A percentile compares a stretch with the other conserved stretches of the same genome.
These are phyloP conservation scores for Talaromyces borbonicus DNA, from an alignment of 495 filamentous ascomycete genomes.

Conservation along the genomic window DNA sequence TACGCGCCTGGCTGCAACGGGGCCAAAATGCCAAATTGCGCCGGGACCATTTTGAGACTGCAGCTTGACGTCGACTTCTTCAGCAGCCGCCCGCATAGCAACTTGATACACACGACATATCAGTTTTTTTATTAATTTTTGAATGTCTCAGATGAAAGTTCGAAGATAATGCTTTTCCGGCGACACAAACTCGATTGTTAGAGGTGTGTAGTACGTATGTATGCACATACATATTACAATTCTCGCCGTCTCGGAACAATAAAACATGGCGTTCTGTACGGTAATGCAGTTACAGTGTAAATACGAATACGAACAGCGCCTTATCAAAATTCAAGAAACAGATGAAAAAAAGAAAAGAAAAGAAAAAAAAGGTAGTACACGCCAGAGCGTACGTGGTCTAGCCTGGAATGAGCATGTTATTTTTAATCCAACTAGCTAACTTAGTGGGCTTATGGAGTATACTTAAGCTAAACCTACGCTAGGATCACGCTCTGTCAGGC, in stretches of 20 bases:
- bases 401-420: neutral
- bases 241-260: no score
- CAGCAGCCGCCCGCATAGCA: neutral
- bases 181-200: no score
- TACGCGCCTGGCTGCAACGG: conserved; percentile 1
- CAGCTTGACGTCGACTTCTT: conserved; percentile 4
- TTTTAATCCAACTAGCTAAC: no score
- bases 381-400: neutral
- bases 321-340: neutral
- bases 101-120: conserved; percentile 5
- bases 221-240: no score
- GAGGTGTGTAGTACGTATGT: no score
- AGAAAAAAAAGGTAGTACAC: no score
- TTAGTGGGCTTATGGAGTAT: no score
- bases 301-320: neutral
- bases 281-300: no score
- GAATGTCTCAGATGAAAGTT: neutral
- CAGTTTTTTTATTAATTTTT: neutral
- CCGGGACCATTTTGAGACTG: neutral
- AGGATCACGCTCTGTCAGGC: conserved; percentile 1
- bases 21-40: neutral
- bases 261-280: neutral
- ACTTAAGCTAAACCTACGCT: no score
- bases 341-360: no score
- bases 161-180: no score